A percentile compares a stretch with the other conserved stretches of the same genome.
Evolutionary conservation across 768 basidiomycete genomes (phyloP).

Genomic region (Holtermanniella nyarrowii): DNA sequence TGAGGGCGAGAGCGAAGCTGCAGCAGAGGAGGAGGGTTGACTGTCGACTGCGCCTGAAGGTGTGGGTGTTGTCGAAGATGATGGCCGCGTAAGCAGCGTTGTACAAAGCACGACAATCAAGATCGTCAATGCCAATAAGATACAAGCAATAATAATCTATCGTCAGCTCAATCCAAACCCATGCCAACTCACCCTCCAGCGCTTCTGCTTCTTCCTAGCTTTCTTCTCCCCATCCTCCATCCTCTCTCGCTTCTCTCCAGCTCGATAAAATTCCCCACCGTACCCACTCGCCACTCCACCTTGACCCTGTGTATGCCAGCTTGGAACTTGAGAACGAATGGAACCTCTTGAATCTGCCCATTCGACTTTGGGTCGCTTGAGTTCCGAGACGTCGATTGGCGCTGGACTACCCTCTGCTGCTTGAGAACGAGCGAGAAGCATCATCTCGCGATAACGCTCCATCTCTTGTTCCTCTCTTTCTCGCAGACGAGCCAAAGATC

Average conservation of each 20-base stretch:
- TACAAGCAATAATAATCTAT: constrained; percentile 15
- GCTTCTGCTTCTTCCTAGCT: constrained; percentile 13
- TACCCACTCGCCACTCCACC: background rate
- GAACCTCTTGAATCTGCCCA: background rate
- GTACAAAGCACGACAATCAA: constrained; percentile 25
- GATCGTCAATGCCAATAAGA: constrained; percentile 12
- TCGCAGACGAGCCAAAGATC: constrained; percentile 2
- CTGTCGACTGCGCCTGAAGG: background rate
- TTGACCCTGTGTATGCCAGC: background rate
- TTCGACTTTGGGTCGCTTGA: background rate
- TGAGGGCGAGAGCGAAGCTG: background rate
- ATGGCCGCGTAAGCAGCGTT: constrained; percentile 13
- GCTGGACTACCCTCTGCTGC: background rate
- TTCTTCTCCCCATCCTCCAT: constrained; percentile 15
- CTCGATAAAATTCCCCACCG: background rate
- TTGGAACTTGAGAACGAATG: background rate
- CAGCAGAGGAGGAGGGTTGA: background rate
- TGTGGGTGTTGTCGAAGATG: background rate
- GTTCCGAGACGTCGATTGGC: background rate
- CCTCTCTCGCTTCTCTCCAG: background rate
- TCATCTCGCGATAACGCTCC: constrained; percentile 13
- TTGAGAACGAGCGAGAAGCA: constrained; percentile 1
- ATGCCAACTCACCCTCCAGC: constrained; percentile 16
- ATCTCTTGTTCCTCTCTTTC: constrained; percentile 23
- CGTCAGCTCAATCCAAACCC: background rate